phyloP scores from a whole-genome alignment of 2,329 filamentous ascomycete species.

The Cordyceps pruinosa region DNA sequence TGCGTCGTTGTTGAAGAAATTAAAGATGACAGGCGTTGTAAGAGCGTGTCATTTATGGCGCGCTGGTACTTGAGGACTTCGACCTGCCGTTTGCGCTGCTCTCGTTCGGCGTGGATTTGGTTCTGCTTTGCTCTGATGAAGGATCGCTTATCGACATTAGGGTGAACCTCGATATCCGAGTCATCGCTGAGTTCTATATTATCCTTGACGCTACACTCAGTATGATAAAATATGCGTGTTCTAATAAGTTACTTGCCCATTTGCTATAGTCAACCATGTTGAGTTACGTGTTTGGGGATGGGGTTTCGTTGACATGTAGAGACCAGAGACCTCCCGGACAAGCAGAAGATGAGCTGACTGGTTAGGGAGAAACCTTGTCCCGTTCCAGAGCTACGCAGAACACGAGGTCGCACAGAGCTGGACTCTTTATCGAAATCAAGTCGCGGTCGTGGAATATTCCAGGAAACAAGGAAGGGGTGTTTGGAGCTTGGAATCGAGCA shows the following conservation, averaged over 20 bases:
- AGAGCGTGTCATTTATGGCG: not conserved
- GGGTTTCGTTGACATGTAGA: not conserved
- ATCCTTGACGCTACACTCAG: not conserved
- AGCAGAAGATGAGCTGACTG: too few species aligned
- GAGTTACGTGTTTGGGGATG: not conserved
- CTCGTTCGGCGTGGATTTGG: not conserved
- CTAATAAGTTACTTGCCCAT: not conserved
- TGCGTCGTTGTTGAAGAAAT: not conserved
- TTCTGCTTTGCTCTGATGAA: not conserved
- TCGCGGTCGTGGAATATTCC: too few species aligned
- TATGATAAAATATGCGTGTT: not conserved
- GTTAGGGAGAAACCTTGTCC: too few species aligned
- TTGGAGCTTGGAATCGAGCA: too few species aligned
- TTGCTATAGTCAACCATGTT: not conserved
- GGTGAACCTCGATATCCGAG: not conserved
- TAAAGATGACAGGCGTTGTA: not conserved
- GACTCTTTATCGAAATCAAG: too few species aligned
- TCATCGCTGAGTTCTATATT: not conserved
- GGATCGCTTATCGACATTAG: not conserved
- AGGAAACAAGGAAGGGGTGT: too few species aligned
- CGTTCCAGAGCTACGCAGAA: too few species aligned
- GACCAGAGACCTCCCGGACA: too few species aligned
- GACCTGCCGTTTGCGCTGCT: not conserved
- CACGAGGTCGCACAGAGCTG: too few species aligned
- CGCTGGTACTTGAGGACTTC: not conserved